These are phyloP conservation scores for Picea sitchensis DNA, from an alignment of 75 land plant species.

Conservation along the genomic window DNA sequence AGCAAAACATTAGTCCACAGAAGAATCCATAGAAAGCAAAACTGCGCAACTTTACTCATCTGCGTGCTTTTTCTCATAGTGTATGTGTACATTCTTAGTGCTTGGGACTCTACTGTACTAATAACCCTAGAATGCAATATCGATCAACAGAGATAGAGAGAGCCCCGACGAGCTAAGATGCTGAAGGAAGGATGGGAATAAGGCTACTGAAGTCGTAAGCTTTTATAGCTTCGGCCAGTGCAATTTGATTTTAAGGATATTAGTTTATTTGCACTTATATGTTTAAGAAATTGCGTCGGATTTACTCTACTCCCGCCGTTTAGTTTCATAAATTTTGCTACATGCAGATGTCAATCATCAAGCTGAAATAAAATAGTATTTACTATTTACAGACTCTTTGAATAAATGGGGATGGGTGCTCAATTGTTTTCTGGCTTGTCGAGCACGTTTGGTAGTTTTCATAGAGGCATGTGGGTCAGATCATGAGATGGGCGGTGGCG, in stretches of 20 bases:
- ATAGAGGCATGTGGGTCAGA: not conserved
- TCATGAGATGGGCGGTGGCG: not conserved
- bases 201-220: not conserved
- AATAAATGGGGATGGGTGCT: not conserved
- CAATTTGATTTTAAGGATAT: not conserved
- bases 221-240: too few species aligned
- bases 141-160: not conserved
- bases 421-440: not conserved
- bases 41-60: not conserved
- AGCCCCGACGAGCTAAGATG: not conserved
- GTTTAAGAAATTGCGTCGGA: not conserved
- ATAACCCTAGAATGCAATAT: not conserved
- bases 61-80: too few species aligned
- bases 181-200: not conserved
- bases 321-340: not conserved
- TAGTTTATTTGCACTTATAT: not conserved
- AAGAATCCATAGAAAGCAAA: not conserved
- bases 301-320: not conserved
- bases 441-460: too few species aligned
- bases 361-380: not conserved
- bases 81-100: too few species aligned
- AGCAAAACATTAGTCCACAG: too few species aligned
- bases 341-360: not conserved
- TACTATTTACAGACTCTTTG: not conserved
- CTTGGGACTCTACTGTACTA: not conserved